Base-by-base conservation (phyloP, 2,329 filamentous ascomycete species). In the Dendryphion nanum region DNA sequence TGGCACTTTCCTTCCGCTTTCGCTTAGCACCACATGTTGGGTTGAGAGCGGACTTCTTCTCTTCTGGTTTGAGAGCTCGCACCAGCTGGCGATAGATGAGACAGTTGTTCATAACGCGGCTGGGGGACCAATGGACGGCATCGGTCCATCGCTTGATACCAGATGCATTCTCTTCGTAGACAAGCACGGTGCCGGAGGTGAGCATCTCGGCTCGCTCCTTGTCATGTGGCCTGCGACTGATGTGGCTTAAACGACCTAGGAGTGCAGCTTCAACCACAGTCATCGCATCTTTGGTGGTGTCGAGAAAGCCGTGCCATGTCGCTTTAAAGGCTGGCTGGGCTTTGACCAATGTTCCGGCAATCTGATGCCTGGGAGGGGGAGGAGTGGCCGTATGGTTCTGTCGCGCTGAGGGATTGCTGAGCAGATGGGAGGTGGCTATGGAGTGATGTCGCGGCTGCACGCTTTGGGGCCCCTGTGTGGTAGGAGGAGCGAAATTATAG, bases 61-160 rank as follows among this genome's bases (percentile, higher is more conserved):
- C 62, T 30, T 64, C 61, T 4, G 62, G 61, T 35, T 61, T 63
- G 18, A 63, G 37, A 4, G 61, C 61, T 20, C 61, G 55, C 10
- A 60, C 55, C 3, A 94, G 76, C 62, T 95, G 87, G 19, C 89
- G 82, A 57, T 95, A 95, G 50, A 94, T 79, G 30, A 95, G 76
- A 53, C 89, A 94, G 60, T 93, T 93, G 41, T 84, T 85, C 33
- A 91, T 73, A 33, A 94, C 91, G 13, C 86, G 83, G 64, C 84
- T 94, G 0, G 90, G 90, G 51, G 87, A 94, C 90, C 90, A 96
- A 5, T 85, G 83, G 8, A 91, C 81, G 12, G 90, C 89, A 52
- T 96, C 90, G 0, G 89, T 95, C 90, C 90, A 96, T 39, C 90
- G 78, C 70, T 94, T 94, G 69, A 95, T 95, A 4, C 89, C 89